Percentiles rank a stretch among this genome's conserved stretches.
Evolutionary conservation across 2,329 filamentous ascomycete species (phyloP).

Genomic region (Phialophora chinensis): DNA sequence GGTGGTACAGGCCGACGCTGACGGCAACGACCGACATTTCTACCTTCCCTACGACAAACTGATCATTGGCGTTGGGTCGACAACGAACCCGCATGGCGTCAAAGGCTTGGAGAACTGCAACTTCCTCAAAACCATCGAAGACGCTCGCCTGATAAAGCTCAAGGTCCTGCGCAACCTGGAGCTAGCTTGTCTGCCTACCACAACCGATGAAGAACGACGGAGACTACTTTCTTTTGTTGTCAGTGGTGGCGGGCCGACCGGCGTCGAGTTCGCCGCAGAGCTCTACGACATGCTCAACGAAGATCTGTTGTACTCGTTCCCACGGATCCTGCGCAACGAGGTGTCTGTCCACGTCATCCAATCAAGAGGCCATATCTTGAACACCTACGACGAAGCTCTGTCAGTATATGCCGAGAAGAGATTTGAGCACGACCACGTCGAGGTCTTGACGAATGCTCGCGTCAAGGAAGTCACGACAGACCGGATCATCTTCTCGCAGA

Average conservation of each 20-base stretch:
- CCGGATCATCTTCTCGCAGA: constrained; percentile 87
- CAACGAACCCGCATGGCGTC: constrained; percentile 93
- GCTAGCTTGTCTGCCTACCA: constrained; percentile 89
- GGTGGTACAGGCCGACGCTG: constrained; percentile 72
- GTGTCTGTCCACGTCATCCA: constrained; percentile 98
- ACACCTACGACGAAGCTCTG: constrained; percentile 95
- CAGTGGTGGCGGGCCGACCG: constrained; percentile 91
- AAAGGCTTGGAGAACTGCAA: constrained; percentile 92
- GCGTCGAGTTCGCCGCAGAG: constrained; percentile 96
- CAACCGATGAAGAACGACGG: constrained; percentile 81
- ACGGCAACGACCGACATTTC: constrained; percentile 78
- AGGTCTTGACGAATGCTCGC: constrained; percentile 88
- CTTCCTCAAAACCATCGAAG: constrained; percentile 93
- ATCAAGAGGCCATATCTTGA: constrained; percentile 90
- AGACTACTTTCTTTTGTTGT: constrained; percentile 94
- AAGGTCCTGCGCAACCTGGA: constrained; percentile 89
- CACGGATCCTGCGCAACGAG: constrained; percentile 89
- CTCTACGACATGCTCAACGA: constrained; percentile 96
- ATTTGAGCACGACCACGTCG: constrained; percentile 88
- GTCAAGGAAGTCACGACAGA: constrained; percentile 87
- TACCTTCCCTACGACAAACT: constrained; percentile 98
- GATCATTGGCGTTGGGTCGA: constrained; percentile 85
- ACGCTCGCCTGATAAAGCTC: constrained; percentile 88
- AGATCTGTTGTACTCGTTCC: constrained; percentile 82
- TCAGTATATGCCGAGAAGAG: constrained; percentile 90